A percentile compares a stretch with the other conserved stretches of the same genome.
Evolutionary conservation across 2,329 filamentous ascomycete genomes (phyloP).

Genomic region (Diaporthe amygdali): DNA sequence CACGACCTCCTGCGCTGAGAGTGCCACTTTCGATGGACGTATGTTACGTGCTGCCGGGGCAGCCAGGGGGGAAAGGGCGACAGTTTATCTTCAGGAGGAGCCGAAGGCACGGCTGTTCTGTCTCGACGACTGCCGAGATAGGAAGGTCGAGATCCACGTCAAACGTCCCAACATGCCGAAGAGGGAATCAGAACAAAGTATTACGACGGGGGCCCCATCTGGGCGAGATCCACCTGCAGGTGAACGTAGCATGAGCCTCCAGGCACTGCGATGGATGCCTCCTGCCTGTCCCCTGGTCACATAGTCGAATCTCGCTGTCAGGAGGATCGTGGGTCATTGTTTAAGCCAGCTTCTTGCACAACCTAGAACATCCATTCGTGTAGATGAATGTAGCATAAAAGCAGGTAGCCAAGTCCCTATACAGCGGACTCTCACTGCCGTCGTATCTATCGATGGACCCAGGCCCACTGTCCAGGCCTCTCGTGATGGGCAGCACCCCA

Average conservation of each 20-base stretch:
- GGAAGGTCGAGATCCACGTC: slow-evolving; percentile 4
- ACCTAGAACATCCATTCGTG: background rate
- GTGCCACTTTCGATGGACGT: background rate
- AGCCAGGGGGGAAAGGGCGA: background rate
- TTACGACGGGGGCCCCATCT: background rate
- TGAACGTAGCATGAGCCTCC: background rate
- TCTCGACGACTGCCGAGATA: background rate
- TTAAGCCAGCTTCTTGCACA: background rate
- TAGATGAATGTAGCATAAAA: background rate
- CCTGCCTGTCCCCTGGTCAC: background rate
- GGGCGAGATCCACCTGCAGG: background rate
- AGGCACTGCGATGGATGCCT: background rate
- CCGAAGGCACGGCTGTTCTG: background rate
- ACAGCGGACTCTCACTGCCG: background rate
- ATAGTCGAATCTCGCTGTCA: background rate
- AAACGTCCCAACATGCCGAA: background rate
- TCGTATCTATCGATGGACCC: background rate
- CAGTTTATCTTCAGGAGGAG: background rate
- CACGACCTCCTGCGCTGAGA: background rate
- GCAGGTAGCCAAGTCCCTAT: background rate
- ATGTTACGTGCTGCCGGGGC: background rate
- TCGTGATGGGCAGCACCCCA: background rate
- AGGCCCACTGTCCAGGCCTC: background rate
- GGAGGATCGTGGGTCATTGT: background rate
- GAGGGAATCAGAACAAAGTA: background rate